phyloP scores from a whole-genome alignment of 441 rosid species.

The Erysimum pusillum region DNA sequence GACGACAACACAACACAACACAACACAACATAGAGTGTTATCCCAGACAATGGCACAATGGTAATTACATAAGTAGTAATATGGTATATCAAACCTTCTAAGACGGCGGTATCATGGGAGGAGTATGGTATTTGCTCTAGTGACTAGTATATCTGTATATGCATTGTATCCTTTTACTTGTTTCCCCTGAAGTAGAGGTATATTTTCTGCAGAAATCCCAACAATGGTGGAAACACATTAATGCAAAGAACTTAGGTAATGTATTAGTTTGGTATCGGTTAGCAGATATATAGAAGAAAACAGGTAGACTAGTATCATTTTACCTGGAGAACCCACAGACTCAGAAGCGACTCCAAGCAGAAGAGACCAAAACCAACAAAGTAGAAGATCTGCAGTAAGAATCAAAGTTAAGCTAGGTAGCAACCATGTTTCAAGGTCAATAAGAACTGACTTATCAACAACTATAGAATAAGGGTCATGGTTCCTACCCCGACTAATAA shows the following conservation, averaged over 20 bases:
- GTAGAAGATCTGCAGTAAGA: conserved; percentile 76
- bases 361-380: conserved; percentile 82
- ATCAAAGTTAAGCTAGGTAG: conserved; percentile 33
- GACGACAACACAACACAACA: conserved; percentile 10
- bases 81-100: conserved; percentile 22
- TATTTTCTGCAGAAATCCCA: conserved; percentile 69
- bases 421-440: conserved; percentile 23
- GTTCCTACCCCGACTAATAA: conserved; percentile 81
- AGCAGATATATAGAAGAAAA: conserved; percentile 11
- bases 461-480: conserved; percentile 21
- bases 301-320: conserved; percentile 30
- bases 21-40: neutral
- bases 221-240: conserved; percentile 12
- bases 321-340: conserved; percentile 95
- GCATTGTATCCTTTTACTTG: conserved; percentile 49
- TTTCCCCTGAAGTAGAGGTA: conserved; percentile 87
- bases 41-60: conserved; percentile 10
- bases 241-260: conserved; percentile 25
- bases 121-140: conserved; percentile 7
- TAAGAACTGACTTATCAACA: neutral
- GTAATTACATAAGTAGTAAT: conserved; percentile 26
- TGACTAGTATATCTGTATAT: conserved; percentile 15
- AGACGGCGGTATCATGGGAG: neutral
- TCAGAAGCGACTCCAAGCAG: conserved; percentile 81
- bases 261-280: too few species aligned